Conservation (phyloP, 345 rosid genomes). For the Rubroshorea leprosula region DNA sequence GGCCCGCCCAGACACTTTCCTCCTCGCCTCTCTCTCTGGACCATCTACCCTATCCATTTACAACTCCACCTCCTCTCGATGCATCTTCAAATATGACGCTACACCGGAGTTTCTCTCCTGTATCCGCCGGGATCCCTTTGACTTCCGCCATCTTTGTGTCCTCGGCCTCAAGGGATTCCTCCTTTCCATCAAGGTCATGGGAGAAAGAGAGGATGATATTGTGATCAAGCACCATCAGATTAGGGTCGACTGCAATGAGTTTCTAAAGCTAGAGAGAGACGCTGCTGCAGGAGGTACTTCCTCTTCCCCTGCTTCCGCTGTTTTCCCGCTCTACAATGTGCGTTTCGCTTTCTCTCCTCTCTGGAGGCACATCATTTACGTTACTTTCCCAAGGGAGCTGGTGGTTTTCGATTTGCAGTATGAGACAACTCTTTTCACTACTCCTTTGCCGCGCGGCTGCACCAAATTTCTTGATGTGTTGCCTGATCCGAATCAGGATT, state of each 20-base stretch:
- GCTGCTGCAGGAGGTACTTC: slow-evolving; percentile 27
- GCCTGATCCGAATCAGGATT: slow-evolving; percentile 72
- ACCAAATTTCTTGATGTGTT: slow-evolving; percentile 82
- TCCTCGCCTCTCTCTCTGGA: slow-evolving; percentile 69
- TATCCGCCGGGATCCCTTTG: slow-evolving; percentile 82
- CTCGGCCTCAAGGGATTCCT: slow-evolving; percentile 73
- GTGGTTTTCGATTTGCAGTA: slow-evolving; percentile 87
- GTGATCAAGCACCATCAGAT: slow-evolving; percentile 57
- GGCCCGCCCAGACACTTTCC: slow-evolving; percentile 43
- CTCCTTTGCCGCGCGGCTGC: slow-evolving; percentile 80
- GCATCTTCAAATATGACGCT: slow-evolving; percentile 81
- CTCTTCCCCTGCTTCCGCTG: slow-evolving; percentile 66
- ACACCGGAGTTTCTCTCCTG: slow-evolving; percentile 74
- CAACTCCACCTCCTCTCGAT: slow-evolving; percentile 31
- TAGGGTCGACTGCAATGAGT: slow-evolving; percentile 54
- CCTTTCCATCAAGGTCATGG: slow-evolving; percentile 63
- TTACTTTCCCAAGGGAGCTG: slow-evolving; percentile 87
- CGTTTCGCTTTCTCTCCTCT: slow-evolving; percentile 73
- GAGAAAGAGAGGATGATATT: slow-evolving; percentile 61
- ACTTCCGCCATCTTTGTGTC: slow-evolving; percentile 75
- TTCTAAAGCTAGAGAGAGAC: slow-evolving; percentile 65
- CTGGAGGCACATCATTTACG: slow-evolving; percentile 70
- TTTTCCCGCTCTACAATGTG: slow-evolving; percentile 58
- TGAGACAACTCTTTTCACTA: slow-evolving; percentile 47
- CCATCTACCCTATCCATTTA: slow-evolving; percentile 63